Conservation (phyloP, 371 early-diverging fungal species). For the Circinella minor region DNA sequence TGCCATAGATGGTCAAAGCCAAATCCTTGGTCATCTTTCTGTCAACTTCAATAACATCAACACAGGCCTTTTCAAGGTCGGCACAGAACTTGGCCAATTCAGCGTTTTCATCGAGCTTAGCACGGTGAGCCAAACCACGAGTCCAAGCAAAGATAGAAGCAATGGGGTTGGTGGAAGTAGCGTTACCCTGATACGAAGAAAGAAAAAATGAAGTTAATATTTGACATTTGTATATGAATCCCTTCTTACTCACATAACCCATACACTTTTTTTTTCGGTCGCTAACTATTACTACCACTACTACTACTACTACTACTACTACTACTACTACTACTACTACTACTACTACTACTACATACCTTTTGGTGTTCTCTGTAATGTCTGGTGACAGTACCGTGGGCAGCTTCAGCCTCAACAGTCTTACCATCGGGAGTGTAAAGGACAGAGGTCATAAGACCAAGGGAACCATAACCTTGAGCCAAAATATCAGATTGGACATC, state of each 20-base stretch:
- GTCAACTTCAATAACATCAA: constrained; percentile 85
- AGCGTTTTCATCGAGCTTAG: constrained; percentile 86
- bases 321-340: neutral
- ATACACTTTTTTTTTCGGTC: too few relatives aligned
- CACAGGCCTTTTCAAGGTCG: constrained; percentile 87
- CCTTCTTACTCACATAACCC: too few relatives aligned
- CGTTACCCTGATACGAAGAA: constrained; percentile 55
- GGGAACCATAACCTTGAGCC: constrained; percentile 92
- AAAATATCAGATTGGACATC: constrained; percentile 94
- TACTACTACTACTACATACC: constrained; percentile 28
- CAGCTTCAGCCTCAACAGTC: constrained; percentile 96
- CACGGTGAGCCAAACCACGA: constrained; percentile 94
- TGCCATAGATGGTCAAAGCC: constrained; percentile 92
- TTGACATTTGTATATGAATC: too few relatives aligned
- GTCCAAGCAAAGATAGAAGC: constrained; percentile 99
- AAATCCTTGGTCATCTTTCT: constrained; percentile 97
- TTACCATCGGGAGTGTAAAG: constrained; percentile 94
- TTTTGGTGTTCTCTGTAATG: constrained; percentile 98
- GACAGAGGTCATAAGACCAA: constrained; percentile 96
- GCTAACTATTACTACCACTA: neutral
- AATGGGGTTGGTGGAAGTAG: constrained; percentile 95
- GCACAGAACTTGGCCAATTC: constrained; percentile 77
- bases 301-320: neutral
- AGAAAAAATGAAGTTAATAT: constrained; percentile 2
- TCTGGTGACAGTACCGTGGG: constrained; percentile 96